phyloP scores from a whole-genome alignment of 192 early-diverging fungal species.

The Backusella liffmaniae region DNA sequence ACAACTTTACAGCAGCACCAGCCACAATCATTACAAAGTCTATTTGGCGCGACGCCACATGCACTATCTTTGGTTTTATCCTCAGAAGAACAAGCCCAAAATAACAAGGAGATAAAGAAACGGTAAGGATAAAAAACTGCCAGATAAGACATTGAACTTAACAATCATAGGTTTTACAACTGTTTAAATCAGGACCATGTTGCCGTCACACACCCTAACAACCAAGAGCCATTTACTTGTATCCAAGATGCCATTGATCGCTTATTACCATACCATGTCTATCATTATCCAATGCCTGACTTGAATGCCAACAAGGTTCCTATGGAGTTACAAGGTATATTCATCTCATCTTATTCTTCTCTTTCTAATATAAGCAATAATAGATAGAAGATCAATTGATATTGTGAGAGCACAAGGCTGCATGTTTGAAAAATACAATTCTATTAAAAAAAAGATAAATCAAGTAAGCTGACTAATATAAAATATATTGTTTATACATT shows the following conservation, averaged over 20 bases:
- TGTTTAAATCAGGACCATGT: constrained; percentile 52
- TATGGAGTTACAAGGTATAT: constrained; percentile 28
- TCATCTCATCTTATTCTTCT: background rate
- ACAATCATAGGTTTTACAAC: constrained; percentile 36
- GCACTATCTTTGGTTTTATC: constrained; percentile 20
- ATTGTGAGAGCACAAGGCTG: constrained; percentile 19
- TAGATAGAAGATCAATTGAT: constrained; percentile 19
- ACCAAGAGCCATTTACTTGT: constrained; percentile 61
- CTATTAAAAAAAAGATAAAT: background rate
- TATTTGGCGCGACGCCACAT: constrained; percentile 27
- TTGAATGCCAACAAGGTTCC: constrained; percentile 30
- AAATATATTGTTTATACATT: constrained; percentile 8
- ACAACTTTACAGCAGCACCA: constrained; percentile 13
- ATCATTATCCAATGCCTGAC: constrained; percentile 60
- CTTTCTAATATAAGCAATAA: background rate
- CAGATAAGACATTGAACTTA: background rate
- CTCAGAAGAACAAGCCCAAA: constrained; percentile 28
- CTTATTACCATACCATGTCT: constrained; percentile 72
- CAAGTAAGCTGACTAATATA: background rate
- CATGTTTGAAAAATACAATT: constrained; percentile 21
- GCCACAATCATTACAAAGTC: constrained; percentile 22
- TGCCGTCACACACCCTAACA: constrained; percentile 40
- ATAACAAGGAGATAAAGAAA: constrained; percentile 26
- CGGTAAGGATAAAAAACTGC: background rate
- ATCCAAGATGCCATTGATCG: constrained; percentile 59